phyloP scores from a whole-genome alignment of 257 asterid species.

The Rehmannia glutinosa region DNA sequence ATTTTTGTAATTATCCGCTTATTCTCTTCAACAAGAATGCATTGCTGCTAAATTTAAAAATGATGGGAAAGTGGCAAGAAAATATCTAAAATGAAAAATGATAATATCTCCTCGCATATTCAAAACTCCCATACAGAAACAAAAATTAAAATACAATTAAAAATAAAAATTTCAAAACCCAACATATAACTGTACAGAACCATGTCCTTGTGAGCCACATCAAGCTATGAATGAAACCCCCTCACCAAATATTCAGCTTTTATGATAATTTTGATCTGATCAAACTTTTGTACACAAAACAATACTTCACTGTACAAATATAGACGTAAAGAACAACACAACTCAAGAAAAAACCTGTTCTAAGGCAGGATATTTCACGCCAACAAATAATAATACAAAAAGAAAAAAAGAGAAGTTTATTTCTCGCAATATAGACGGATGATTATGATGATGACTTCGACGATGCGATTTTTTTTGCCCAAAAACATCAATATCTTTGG shows the following conservation, averaged over 20 bases:
- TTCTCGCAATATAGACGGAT: neutral
- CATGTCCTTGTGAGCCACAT: conserved; percentile 21
- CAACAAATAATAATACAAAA: no score
- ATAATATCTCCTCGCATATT: neutral
- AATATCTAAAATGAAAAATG: no score
- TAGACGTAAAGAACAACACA: conserved; percentile 18
- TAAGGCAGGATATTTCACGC: conserved; percentile 13
- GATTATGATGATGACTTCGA: conserved; percentile 22
- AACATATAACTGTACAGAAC: conserved; percentile 2
- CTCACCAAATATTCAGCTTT: neutral
- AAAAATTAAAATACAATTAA: neutral
- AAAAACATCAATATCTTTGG: conserved; percentile 44
- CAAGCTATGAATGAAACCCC: conserved; percentile 2
- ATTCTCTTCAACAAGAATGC: neutral
- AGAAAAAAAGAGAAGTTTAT: neutral
- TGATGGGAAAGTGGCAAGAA: no score
- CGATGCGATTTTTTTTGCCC: conserved; percentile 31
- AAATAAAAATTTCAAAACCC: neutral
- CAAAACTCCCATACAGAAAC: neutral
- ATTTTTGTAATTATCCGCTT: neutral
- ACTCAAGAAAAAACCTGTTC: conserved; percentile 7
- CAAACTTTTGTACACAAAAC: conserved; percentile 31
- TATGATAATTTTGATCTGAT: neutral
- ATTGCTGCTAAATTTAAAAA: no score
- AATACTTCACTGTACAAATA: conserved; percentile 26